Evolutionary conservation across 2,329 filamentous ascomycete species (phyloP).

Genomic region (Arthrobotrys sinensis): DNA sequence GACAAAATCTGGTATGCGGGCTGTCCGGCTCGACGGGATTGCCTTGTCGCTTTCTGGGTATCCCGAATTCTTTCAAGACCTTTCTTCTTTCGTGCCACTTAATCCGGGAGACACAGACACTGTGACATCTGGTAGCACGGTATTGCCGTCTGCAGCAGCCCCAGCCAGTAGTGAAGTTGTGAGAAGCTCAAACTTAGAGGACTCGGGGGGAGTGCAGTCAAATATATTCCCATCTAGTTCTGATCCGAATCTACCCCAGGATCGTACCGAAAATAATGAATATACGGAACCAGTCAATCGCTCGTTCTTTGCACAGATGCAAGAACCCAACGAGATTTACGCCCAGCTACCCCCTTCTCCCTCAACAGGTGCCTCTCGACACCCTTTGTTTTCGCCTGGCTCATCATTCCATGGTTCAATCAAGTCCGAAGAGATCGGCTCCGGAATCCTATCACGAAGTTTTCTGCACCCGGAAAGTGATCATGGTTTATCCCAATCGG

Average conservation of each 20-base stretch:
- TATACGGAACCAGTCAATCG: neutral
- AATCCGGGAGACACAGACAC: conserved; percentile 38
- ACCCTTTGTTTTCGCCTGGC: conserved; percentile 14
- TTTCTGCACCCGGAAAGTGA: conserved; percentile 44
- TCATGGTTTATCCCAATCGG: conserved; percentile 15
- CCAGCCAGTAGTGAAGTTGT: neutral
- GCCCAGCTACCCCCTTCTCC: conserved; percentile 6
- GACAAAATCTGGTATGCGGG: conserved; percentile 50
- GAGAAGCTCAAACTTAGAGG: neutral
- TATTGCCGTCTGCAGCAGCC: conserved; percentile 16
- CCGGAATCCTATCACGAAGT: conserved; percentile 37
- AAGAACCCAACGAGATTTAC: conserved; percentile 24
- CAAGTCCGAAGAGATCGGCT: conserved; percentile 31
- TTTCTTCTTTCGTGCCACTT: neutral
- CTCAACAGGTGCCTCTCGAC: neutral
- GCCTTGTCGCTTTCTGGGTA: conserved; percentile 36
- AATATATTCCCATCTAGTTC: neutral
- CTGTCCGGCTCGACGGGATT: conserved; percentile 44
- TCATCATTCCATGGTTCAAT: conserved; percentile 55
- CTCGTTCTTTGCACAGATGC: conserved; percentile 48
- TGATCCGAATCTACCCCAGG: neutral
- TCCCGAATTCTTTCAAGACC: conserved; percentile 37
- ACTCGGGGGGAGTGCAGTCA: neutral
- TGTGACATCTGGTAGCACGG: conserved; percentile 40
- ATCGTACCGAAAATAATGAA: neutral